phyloP scores from a whole-genome alignment of 805 yeast species.

The Yarrowia sp. region DNA sequence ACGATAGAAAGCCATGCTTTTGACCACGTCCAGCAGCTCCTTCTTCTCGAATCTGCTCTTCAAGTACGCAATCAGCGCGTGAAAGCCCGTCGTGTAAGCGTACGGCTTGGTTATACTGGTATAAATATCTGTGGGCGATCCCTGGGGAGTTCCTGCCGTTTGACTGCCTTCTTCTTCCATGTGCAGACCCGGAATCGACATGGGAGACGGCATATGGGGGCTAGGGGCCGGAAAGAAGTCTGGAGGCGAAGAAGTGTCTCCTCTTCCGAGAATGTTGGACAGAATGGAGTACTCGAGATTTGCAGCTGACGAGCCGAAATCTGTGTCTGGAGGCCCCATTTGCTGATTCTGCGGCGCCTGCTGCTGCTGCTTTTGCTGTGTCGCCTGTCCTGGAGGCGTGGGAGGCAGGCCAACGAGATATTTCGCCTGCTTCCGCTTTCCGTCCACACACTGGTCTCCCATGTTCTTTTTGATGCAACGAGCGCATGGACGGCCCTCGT shows the following conservation, averaged over 20 bases:
- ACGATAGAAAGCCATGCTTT: constrained; percentile 57
- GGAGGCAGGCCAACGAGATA: constrained; percentile 69
- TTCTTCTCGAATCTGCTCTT: constrained; percentile 57
- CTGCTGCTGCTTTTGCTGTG: constrained; percentile 14
- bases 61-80: constrained; percentile 63
- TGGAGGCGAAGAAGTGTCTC: constrained; percentile 33
- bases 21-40: constrained; percentile 51
- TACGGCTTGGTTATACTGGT: constrained; percentile 68
- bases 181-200: constrained; percentile 30
- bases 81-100: constrained; percentile 69
- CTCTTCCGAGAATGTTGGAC: constrained; percentile 46
- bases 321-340: constrained; percentile 40
- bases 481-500: constrained; percentile 74
- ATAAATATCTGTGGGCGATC: constrained; percentile 58
- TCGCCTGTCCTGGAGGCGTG: constrained; percentile 12
- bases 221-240: constrained; percentile 37
- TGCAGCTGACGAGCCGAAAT: constrained; percentile 51
- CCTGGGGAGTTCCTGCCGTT: constrained; percentile 24
- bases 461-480: constrained; percentile 74
- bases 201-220: constrained; percentile 32
- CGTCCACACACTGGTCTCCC: constrained; percentile 74
- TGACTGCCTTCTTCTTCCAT: constrained; percentile 38
- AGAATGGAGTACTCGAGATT: constrained; percentile 51
- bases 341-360: not conserved
- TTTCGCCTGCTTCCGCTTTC: constrained; percentile 78